These are phyloP conservation scores for Diaporthe ampelina DNA, from an alignment of 2,329 filamentous ascomycete genomes.

Conservation along the genomic window DNA sequence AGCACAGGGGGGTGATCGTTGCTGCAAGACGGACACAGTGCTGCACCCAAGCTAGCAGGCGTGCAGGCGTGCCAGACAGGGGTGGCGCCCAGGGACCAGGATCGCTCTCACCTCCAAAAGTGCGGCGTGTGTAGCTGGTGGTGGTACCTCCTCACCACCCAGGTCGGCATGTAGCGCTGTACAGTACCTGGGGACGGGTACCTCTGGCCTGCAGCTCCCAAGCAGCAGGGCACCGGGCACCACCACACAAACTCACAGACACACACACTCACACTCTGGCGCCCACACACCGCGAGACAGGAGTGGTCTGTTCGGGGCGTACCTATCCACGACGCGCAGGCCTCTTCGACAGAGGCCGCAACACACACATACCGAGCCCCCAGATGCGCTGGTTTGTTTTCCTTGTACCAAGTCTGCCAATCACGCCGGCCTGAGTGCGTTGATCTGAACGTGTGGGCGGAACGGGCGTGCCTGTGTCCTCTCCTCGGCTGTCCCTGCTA, in stretches of 20 bases:
- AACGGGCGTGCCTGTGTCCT: not conserved
- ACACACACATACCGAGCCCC: not conserved
- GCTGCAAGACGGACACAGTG: constrained; percentile 37
- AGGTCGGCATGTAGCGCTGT: constrained; percentile 24
- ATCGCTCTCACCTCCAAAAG: constrained; percentile 31
- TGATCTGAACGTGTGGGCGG: not conserved
- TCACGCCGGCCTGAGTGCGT: not conserved
- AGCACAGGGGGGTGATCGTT: constrained; percentile 18
- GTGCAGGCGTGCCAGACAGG: constrained; percentile 34
- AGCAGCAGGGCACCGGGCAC: not conserved
- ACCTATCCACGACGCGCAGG: constrained; percentile 25
- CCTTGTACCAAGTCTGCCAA: not conserved
- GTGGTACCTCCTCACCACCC: not conserved
- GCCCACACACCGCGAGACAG: constrained; percentile 20
- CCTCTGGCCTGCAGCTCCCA: constrained; percentile 9
- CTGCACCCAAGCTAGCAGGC: constrained; percentile 33
- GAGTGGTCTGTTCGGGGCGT: constrained; percentile 27
- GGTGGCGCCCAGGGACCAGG: constrained; percentile 38
- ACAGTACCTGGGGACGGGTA: constrained; percentile 31
- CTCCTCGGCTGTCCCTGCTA: not conserved
- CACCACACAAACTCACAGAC: constrained; percentile 8
- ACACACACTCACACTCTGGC: not conserved
- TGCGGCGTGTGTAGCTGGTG: not conserved
- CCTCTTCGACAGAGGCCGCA: not conserved
- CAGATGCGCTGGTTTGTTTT: too few relatives aligned